Evolutionary conservation across 2,329 filamentous ascomycete genomes (phyloP).

Genomic region (Didymella arachidicola): DNA sequence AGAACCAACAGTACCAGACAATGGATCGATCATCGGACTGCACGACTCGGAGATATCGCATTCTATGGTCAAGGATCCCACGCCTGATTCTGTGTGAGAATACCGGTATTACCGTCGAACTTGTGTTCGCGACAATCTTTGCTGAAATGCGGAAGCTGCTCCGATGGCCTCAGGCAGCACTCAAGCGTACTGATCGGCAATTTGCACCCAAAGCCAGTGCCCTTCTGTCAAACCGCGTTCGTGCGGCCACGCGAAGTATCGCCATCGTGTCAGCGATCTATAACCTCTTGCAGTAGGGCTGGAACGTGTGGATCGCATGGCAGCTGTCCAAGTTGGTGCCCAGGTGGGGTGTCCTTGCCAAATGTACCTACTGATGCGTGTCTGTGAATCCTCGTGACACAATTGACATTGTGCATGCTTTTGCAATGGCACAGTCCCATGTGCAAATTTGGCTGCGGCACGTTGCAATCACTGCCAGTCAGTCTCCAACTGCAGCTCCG

Average conservation of each 20-base stretch:
- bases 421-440: not conserved
- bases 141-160: slow-evolving; percentile 10
- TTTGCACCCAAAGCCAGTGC: slow-evolving; percentile 7
- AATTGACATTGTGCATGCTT: slow-evolving; percentile 6
- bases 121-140: slow-evolving; percentile 12
- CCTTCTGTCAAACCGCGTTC: slow-evolving; percentile 1
- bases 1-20: slow-evolving; percentile 9
- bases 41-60: not conserved
- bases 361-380: slow-evolving; percentile 2
- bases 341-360: slow-evolving; percentile 8
- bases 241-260: slow-evolving; percentile 7
- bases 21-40: not conserved
- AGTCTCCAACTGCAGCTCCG: not conserved
- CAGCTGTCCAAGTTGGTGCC: slow-evolving; percentile 4
- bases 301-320: slow-evolving; percentile 16
- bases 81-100: not conserved
- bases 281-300: slow-evolving; percentile 11
- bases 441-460: not conserved
- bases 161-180: not conserved
- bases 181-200: slow-evolving; percentile 11
- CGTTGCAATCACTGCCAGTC: not conserved
- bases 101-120: not conserved
- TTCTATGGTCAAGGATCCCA: not conserved
- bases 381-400: slow-evolving; percentile 2
- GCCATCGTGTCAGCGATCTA: slow-evolving; percentile 10